Conservation (phyloP, 176 grass and related monocot genomes). For the Triticum timopheevii region DNA sequence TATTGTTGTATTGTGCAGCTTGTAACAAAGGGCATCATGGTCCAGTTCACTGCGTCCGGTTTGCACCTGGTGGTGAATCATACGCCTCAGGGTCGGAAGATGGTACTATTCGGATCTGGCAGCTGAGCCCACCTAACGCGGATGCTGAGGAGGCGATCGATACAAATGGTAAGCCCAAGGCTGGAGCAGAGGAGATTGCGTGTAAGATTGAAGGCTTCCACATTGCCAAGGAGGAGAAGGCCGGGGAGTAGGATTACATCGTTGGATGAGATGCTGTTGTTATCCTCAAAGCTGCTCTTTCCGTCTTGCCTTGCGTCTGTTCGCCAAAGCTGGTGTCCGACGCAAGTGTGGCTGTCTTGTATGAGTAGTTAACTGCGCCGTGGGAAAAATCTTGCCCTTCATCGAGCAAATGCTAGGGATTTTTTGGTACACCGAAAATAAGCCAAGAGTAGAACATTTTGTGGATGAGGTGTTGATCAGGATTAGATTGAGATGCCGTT, state of each 20-base stretch:
- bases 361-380: background rate
- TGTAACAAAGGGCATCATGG: constrained; percentile 96
- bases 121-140: constrained; percentile 37
- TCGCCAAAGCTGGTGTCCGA: background rate
- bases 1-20: constrained; percentile 20
- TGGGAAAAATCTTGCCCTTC: background rate
- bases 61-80: constrained; percentile 77
- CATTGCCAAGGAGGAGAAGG: background rate
- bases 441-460: background rate
- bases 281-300: background rate
- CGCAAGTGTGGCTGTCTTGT: background rate
- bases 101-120: constrained; percentile 86
- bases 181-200: constrained; percentile 52
- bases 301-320: background rate
- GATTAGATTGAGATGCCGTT: background rate
- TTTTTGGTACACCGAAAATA: background rate
- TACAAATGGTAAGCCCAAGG: constrained; percentile 48
- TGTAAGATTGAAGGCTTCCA: constrained; percentile 69
- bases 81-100: constrained; percentile 92
- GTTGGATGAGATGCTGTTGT: background rate
- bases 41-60: constrained; percentile 83
- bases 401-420: constrained; percentile 1
- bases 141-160: constrained; percentile 46
- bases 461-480: background rate
- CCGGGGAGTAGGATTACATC: background rate